Percentiles rank a stretch among this genome's conserved stretches.
Evolutionary conservation across 352 stramenopile species (phyloP).

Genomic region (Phytophthora boehmeriae): DNA sequence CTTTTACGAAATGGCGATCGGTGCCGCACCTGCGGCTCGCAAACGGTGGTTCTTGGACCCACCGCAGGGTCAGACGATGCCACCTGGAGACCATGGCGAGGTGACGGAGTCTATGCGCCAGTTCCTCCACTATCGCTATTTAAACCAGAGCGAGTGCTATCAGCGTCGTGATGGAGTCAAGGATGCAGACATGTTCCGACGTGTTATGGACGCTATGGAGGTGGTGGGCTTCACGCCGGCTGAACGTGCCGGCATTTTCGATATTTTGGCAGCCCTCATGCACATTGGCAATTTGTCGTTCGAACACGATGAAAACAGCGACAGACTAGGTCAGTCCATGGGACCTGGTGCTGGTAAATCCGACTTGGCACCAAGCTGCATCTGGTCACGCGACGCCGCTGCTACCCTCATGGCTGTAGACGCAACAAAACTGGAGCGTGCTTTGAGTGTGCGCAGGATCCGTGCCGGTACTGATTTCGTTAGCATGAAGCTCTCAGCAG

Average conservation of each 20-base stretch:
- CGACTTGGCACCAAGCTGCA: constrained; percentile 62
- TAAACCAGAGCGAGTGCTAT: constrained; percentile 89
- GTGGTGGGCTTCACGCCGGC: constrained; percentile 83
- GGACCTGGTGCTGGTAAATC: constrained; percentile 28
- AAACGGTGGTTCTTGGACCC: constrained; percentile 70
- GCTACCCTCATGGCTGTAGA: constrained; percentile 77
- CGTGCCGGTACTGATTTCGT: constrained; percentile 84
- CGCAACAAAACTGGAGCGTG: constrained; percentile 68
- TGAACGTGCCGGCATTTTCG: constrained; percentile 82
- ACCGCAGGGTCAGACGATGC: constrained; percentile 39
- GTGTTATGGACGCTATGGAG: constrained; percentile 81
- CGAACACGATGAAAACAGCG: constrained; percentile 75
- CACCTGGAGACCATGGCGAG: constrained; percentile 49
- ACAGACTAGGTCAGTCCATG: constrained; percentile 48
- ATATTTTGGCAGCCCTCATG: constrained; percentile 84
- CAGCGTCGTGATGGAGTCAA: constrained; percentile 74
- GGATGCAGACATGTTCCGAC: constrained; percentile 79
- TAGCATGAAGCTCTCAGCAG: constrained; percentile 82
- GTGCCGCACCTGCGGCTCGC: constrained; percentile 55
- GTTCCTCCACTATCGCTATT: constrained; percentile 80
- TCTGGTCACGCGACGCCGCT: constrained; percentile 76
- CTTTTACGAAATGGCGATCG: constrained; percentile 85
- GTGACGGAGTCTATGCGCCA: constrained; percentile 49
- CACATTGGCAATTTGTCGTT: constrained; percentile 91
- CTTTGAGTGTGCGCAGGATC: constrained; percentile 82